These are phyloP conservation scores for Tremella fuciformis DNA, from an alignment of 768 basidiomycete genomes.

Conservation along the genomic window DNA sequence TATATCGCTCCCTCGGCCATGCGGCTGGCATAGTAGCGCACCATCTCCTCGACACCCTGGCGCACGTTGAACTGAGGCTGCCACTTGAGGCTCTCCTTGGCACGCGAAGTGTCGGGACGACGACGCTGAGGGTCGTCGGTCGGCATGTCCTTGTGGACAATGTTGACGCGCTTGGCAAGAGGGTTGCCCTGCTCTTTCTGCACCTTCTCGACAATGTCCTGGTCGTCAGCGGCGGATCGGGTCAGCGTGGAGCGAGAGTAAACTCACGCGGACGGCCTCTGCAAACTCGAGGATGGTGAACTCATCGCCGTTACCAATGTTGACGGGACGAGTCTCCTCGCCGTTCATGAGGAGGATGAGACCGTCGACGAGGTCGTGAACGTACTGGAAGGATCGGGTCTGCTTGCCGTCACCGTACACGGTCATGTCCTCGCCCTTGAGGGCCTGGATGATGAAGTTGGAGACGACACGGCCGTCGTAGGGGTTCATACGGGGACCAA, in stretches of 20 bases:
- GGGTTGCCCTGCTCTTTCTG: conserved; percentile 62
- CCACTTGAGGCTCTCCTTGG: conserved; percentile 80
- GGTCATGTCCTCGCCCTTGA: conserved; percentile 94
- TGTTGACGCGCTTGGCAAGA: conserved; percentile 50
- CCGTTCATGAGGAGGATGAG: conserved; percentile 74
- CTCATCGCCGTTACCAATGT: conserved; percentile 93
- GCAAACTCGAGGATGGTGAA: conserved; percentile 95
- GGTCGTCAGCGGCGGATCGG: conserved; percentile 6
- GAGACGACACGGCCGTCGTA: conserved; percentile 96
- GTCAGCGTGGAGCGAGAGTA: background rate
- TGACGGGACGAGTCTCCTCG: conserved; percentile 85
- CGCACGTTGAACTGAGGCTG: conserved; percentile 88
- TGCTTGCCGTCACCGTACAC: conserved; percentile 92
- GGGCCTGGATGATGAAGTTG: conserved; percentile 97
- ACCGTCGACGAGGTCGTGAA: conserved; percentile 95
- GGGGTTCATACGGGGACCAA: conserved; percentile 68
- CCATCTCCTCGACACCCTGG: conserved; percentile 74
- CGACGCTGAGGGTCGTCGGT: conserved; percentile 80
- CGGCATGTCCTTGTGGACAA: conserved; percentile 52
- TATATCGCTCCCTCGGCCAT: conserved; percentile 2
- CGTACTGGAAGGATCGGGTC: conserved; percentile 88
- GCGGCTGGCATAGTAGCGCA: conserved; percentile 1
- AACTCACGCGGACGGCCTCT: conserved; percentile 66
- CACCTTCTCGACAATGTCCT: conserved; percentile 85
- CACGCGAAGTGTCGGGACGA: conserved; percentile 86